Percentiles rank a stretch among this genome's conserved stretches.
Conservation (phyloP, 164 flowering plant genomes). For the Vitis rupestris region DNA sequence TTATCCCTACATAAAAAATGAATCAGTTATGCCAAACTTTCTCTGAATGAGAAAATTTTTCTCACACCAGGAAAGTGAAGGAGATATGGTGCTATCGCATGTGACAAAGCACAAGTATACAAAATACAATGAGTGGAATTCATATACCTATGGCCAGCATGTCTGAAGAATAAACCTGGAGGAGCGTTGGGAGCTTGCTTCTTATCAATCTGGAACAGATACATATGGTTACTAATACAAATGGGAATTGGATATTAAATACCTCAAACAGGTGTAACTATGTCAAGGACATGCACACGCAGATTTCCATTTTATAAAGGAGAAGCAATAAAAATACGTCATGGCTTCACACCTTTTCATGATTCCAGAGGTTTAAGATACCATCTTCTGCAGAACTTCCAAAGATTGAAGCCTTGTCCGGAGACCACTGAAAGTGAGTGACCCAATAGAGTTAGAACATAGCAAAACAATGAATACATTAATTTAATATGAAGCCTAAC, state of each 20-base stretch:
- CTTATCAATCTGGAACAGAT: conserved; percentile 47
- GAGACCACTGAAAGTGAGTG: conserved; percentile 77
- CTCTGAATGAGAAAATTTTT: not conserved
- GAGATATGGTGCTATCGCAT: not conserved
- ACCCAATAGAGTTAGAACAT: no score
- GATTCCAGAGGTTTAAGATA: conserved; percentile 75
- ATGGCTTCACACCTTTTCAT: conserved; percentile 45
- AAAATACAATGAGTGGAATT: not conserved
- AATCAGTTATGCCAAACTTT: not conserved
- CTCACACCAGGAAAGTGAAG: not conserved
- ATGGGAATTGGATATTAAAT: no score
- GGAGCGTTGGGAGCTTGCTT: conserved; percentile 46
- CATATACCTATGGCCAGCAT: conserved; percentile 73
- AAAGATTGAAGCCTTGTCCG: conserved; percentile 85
- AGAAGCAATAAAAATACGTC: not conserved
- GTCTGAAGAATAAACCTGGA: conserved; percentile 72
- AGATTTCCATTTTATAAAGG: not conserved
- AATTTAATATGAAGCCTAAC: not conserved
- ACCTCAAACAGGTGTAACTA: no score
- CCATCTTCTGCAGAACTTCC: conserved; percentile 94
- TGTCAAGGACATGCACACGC: not conserved
- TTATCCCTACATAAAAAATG: conserved; percentile 42
- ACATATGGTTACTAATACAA: not conserved
- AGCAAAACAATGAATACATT: not conserved
- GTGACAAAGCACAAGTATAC: not conserved